phyloP scores from a whole-genome alignment of 1,284 basidiomycete species.

The Tylopilus sp. region DNA sequence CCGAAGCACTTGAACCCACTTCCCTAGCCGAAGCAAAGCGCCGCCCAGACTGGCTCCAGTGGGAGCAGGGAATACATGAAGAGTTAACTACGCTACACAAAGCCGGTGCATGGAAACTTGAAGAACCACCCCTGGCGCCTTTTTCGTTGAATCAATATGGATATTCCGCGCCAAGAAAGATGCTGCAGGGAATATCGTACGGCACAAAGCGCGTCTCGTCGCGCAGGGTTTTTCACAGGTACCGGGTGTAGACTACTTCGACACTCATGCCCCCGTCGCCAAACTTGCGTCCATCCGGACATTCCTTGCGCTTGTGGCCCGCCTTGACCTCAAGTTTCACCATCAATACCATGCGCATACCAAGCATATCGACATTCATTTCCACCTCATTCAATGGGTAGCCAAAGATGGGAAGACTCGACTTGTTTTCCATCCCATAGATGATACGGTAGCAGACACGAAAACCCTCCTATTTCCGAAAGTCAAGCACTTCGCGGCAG shows the following conservation, averaged over 20 bases:
- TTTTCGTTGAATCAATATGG: constrained; percentile 30
- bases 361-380: too few relatives aligned
- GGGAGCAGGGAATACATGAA: background rate
- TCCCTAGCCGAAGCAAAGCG: background rate
- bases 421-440: too few relatives aligned
- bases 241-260: constrained; percentile 42
- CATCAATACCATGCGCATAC: too few relatives aligned
- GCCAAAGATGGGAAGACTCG: too few relatives aligned
- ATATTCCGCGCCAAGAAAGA: constrained; percentile 36
- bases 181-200: constrained; percentile 27
- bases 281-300: constrained; percentile 29
- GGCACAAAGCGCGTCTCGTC: constrained; percentile 39
- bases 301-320: constrained; percentile 15
- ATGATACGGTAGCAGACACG: too few relatives aligned
- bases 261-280: constrained; percentile 36
- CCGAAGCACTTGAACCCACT: background rate
- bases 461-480: too few relatives aligned
- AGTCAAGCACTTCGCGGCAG: too few relatives aligned
- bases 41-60: background rate
- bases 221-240: too few relatives aligned
- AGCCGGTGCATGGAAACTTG: constrained; percentile 12
- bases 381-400: too few relatives aligned
- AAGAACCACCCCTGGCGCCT: background rate
- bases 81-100: background rate
- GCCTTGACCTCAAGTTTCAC: background rate